Base-by-base conservation (phyloP, 768 basidiomycete genomes). In the Leucosporidium yakuticum region DNA sequence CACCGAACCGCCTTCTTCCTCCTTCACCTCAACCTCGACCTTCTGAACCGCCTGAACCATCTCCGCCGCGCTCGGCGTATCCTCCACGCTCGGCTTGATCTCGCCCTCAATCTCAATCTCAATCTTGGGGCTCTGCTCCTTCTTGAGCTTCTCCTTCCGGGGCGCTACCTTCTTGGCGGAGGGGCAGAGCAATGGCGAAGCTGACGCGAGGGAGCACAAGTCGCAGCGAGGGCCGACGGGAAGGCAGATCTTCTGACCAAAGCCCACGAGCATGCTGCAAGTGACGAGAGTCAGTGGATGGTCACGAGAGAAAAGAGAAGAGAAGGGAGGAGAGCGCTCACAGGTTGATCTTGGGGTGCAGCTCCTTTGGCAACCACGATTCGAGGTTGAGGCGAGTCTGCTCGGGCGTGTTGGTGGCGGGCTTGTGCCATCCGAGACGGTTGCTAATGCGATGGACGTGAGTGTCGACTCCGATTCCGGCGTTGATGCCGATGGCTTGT, bases 401-500 rank as follows among this genome's bases (percentile, higher is more conserved):
- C 75, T 99, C 95, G 0, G 94, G 90, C 3, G 81, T 88, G 75
- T 87, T 89, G 1, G 93, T 94, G 9, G 85, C 85, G 4, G 84
- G 85, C 68, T 85, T 84, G 78, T 98, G 95, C 95, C 95, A 99
- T 50, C 89, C 87, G 2, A 99, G 79, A 21, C 92, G 82, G 73
- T 98, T 94, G 32, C 93, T 93, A 62, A 99, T 97, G 9, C 95
- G 82, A 73, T 97, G 93, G 0, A 77, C 60, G 77, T 99, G 95
- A 0, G 91, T 89, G 73, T 99, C 95, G 0, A 98, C 95, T 0
- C 94, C 95, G 44, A 97, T 95, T 1, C 95, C 95, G n/a, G 59
- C 69, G 48, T 73, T 69, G 25, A 64, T n/a, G 2, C 72, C 72
- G 25, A 56, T 68, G 14, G 72, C 57, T n/a, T 72, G 68, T 21